Conservation (phyloP, 2,329 filamentous ascomycete genomes). For the Trichoderma sp. region DNA sequence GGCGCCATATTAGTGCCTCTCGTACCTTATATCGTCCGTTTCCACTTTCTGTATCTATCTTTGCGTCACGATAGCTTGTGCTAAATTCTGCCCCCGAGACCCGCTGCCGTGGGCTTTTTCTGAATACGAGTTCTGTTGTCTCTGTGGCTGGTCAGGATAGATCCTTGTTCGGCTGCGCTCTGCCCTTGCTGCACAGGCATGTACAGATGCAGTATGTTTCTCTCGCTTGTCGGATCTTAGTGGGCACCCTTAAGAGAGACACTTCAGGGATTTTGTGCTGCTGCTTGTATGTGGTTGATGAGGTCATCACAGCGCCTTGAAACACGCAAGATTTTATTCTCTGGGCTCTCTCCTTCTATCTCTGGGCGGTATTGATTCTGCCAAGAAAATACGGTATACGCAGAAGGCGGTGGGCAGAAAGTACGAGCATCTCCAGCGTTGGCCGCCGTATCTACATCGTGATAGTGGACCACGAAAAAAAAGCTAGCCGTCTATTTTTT, state of each 20-base stretch:
- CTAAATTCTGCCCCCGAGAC: neutral
- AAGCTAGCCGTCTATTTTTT: neutral
- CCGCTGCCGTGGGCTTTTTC: neutral
- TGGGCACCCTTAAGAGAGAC: neutral
- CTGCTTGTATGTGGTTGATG: neutral
- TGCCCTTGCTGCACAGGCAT: conserved; percentile 2
- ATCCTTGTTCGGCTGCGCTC: conserved; percentile 6
- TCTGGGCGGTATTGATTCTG: neutral
- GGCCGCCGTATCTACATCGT: conserved; percentile 4
- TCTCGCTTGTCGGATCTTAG: conserved; percentile 5
- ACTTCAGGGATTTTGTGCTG: neutral
- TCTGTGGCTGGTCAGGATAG: neutral
- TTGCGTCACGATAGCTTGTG: neutral
- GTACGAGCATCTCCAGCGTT: neutral
- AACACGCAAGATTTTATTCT: neutral
- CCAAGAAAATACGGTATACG: neutral
- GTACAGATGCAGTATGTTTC: conserved; percentile 3
- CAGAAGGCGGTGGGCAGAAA: neutral
- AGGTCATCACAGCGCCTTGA: neutral
- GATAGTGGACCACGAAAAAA: neutral
- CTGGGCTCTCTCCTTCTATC: neutral
- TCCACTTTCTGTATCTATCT: neutral
- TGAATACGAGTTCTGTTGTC: conserved; percentile 9
- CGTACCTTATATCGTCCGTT: neutral
- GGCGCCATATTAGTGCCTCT: neutral